Evolutionary conservation across 768 basidiomycete species (phyloP).

Genomic region (Melanogaster broomeanus): DNA sequence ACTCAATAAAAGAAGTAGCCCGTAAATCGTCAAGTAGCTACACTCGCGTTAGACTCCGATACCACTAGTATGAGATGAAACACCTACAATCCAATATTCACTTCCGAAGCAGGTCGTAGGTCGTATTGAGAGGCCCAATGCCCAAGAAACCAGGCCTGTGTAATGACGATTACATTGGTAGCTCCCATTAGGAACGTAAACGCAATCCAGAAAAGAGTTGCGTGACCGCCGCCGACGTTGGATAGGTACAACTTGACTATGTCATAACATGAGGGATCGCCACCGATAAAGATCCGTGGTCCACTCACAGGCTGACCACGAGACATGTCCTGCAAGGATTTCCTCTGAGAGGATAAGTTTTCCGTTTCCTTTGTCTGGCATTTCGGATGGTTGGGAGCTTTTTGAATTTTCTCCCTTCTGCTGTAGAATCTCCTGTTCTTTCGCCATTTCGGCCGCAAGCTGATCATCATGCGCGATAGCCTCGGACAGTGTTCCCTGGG

Average conservation of each 20-base stretch:
- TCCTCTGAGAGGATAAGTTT: constrained; percentile 69
- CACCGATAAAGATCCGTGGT: too few relatives aligned
- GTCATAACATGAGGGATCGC: too few relatives aligned
- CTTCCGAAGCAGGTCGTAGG: constrained; percentile 30
- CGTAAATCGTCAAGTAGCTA: constrained; percentile 55
- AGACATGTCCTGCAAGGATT: constrained; percentile 58
- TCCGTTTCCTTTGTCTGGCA: constrained; percentile 37
- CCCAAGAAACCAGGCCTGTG: constrained; percentile 46
- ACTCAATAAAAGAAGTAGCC: constrained; percentile 36
- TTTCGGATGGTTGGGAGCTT: constrained; percentile 13
- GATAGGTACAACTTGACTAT: constrained; percentile 31
- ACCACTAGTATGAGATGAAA: background rate
- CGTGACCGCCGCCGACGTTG: constrained; percentile 23
- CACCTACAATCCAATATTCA: constrained; percentile 36
- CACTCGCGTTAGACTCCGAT: background rate
- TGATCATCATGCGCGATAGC: constrained; percentile 43
- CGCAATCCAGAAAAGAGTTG: constrained; percentile 33
- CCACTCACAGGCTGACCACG: constrained; percentile 45
- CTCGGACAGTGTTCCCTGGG: constrained; percentile 51
- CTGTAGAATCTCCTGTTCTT: constrained; percentile 13
- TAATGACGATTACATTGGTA: constrained; percentile 20
- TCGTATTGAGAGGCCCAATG: constrained; percentile 48
- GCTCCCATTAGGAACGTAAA: constrained; percentile 18
- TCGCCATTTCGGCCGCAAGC: constrained; percentile 21
- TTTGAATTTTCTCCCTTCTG: constrained; percentile 15